Evolutionary conservation across 352 stramenopile species (phyloP).

Genomic region (Phytophthora constricta): DNA sequence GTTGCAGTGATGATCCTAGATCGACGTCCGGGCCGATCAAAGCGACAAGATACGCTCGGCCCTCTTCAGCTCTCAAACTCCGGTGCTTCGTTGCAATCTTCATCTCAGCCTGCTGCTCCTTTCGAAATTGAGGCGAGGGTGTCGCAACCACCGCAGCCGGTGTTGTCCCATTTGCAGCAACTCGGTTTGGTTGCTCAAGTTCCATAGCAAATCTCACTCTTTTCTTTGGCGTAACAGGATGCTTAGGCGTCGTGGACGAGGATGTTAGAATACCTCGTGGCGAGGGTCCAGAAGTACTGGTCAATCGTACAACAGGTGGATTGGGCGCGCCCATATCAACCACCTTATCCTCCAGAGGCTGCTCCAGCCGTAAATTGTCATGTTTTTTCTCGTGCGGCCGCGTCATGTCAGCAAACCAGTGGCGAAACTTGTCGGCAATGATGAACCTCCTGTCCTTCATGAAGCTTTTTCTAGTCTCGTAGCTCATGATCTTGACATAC

Average conservation of each 20-base stretch:
- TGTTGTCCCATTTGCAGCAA: neutral
- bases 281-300: conserved; percentile 16
- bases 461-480: conserved; percentile 39
- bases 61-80: conserved; percentile 39
- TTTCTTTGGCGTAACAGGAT: conserved; percentile 21
- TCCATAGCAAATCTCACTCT: conserved; percentile 34
- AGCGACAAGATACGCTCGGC: conserved; percentile 51
- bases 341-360: conserved; percentile 34
- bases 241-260: neutral
- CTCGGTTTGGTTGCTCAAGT: neutral
- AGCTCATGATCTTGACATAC: conserved; percentile 57
- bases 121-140: neutral
- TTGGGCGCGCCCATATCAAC: conserved; percentile 33
- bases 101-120: conserved; percentile 10
- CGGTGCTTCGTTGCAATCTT: conserved; percentile 15
- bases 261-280: neutral
- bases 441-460: conserved; percentile 54
- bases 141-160: neutral
- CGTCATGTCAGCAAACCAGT: conserved; percentile 51
- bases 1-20: conserved; percentile 56
- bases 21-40: conserved; percentile 69
- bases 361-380: neutral
- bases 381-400: conserved; percentile 4
- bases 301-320: too few species aligned
- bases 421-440: conserved; percentile 58